A percentile compares a stretch with the other conserved stretches of the same genome.
phyloP scores from a whole-genome alignment of 2,329 filamentous ascomycete genomes.

The Cladosporium sp. region DNA sequence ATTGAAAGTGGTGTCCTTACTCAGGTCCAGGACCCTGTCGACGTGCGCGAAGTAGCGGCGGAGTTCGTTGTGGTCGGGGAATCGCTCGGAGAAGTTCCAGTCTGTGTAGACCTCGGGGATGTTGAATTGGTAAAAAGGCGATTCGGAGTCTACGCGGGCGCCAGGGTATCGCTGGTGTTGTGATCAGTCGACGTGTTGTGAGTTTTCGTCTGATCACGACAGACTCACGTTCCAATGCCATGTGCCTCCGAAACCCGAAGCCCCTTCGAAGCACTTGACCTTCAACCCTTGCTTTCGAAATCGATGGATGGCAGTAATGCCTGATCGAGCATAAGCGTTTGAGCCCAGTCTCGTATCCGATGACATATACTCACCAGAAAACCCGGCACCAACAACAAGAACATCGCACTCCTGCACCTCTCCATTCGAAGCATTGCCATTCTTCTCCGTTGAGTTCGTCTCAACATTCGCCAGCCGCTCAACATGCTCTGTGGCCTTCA shows the following conservation, averaged over 20 bases:
- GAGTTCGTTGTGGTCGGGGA: conserved; percentile 37
- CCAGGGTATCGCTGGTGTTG: conserved; percentile 31
- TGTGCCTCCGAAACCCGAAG: conserved; percentile 31
- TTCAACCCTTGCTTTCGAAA: conserved; percentile 26
- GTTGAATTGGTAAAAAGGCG: conserved; percentile 44
- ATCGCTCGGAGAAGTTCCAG: conserved; percentile 47
- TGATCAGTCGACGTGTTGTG: not conserved
- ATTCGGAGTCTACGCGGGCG: conserved; percentile 42
- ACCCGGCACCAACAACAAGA: conserved; percentile 34
- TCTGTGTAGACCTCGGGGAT: conserved; percentile 43
- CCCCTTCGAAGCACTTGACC: conserved; percentile 32
- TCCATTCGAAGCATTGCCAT: not conserved
- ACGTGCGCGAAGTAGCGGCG: conserved; percentile 55
- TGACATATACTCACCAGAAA: conserved; percentile 19
- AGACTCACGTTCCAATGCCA: conserved; percentile 30
- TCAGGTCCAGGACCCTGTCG: conserved; percentile 49
- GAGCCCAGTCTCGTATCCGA: not conserved
- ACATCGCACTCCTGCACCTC: conserved; percentile 17
- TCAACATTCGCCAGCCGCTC: conserved; percentile 5
- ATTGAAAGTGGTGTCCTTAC: conserved; percentile 52
- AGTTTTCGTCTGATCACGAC: no score
- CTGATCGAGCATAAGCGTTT: conserved; percentile 12
- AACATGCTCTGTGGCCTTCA: conserved; percentile 3
- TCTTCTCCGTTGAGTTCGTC: not conserved
- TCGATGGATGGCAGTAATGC: conserved; percentile 34